Percentiles rank a stretch among this genome's conserved stretches.
These are phyloP conservation scores for Styphnolobium japonicum DNA, from an alignment of 306 rosid species.

Conservation along the genomic window DNA sequence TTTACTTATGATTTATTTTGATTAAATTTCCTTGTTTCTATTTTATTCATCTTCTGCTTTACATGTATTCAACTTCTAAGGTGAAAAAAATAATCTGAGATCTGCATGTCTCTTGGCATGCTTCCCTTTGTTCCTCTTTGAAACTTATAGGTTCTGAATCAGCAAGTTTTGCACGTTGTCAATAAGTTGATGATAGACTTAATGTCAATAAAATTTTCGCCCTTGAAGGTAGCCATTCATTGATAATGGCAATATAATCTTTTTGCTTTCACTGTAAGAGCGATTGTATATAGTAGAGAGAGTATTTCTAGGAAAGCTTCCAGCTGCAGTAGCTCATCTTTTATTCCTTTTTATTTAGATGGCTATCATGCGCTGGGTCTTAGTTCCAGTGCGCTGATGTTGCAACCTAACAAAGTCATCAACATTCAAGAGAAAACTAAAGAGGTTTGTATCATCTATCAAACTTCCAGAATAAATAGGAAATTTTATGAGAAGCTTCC, in stretches of 20 bases:
- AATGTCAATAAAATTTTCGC: too few species aligned
- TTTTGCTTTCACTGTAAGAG: not conserved
- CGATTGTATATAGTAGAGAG: not conserved
- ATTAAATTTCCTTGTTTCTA: too few species aligned
- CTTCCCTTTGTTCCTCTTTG: too few species aligned
- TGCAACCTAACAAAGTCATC: conserved; percentile 50
- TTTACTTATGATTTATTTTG: too few species aligned
- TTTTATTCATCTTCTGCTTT: too few species aligned
- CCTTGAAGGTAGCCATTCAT: too few species aligned
- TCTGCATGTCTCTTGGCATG: too few species aligned
- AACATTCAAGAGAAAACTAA: conserved; percentile 92
- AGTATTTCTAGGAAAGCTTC: not conserved
- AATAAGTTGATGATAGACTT: too few species aligned
- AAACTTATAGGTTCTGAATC: too few species aligned
- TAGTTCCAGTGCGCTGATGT: conserved; percentile 14
- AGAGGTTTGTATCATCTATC: conserved; percentile 46
- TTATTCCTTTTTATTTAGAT: not conserved
- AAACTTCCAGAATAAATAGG: not conserved
- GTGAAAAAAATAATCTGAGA: too few species aligned
- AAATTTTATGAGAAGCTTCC: not conserved
- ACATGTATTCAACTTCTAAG: too few species aligned
- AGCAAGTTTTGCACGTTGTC: too few species aligned
- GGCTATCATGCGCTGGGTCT: not conserved
- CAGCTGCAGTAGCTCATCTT: not conserved
- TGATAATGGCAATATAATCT: not conserved